Percentiles rank a stretch among this genome's conserved stretches.
Evolutionary conservation across 441 rosid species (phyloP).

Genomic region (Erodium trifolium): DNA sequence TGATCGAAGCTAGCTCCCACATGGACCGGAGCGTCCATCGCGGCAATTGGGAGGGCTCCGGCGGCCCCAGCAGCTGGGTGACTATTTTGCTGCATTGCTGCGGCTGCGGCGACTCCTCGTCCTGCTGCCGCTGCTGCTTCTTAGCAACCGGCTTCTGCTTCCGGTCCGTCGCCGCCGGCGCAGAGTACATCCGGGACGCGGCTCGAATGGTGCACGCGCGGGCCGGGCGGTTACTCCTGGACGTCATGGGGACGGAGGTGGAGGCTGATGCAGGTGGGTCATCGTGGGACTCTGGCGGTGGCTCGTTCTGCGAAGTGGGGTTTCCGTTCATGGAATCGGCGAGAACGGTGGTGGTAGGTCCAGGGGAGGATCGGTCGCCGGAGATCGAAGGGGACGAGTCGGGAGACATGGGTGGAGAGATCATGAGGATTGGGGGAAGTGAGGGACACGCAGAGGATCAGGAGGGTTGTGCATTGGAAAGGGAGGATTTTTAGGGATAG

Average conservation of each 20-base stretch:
- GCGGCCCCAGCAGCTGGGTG: slow-evolving; percentile 63
- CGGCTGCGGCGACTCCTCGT: slow-evolving; percentile 29
- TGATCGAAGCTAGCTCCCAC: slow-evolving; percentile 96
- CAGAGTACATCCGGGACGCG: slow-evolving; percentile 48
- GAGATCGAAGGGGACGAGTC: slow-evolving; percentile 58
- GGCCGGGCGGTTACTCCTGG: slow-evolving; percentile 74
- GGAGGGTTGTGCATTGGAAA: slow-evolving; percentile 26
- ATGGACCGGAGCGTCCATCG: slow-evolving; percentile 94
- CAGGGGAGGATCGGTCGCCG: not conserved
- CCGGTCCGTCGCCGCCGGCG: slow-evolving; percentile 28
- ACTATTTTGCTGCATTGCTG: slow-evolving; percentile 59
- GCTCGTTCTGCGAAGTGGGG: slow-evolving; percentile 17
- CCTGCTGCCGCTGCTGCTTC: slow-evolving; percentile 26
- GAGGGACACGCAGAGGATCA: slow-evolving; percentile 30
- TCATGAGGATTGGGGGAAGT: too few species aligned
- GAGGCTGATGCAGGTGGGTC: slow-evolving; percentile 19
- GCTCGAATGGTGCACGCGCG: slow-evolving; percentile 92
- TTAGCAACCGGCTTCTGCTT: slow-evolving; percentile 28
- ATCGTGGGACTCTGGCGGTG: not conserved
- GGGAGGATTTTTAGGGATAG: too few species aligned
- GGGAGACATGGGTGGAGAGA: slow-evolving; percentile 41
- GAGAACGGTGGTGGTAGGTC: too few species aligned
- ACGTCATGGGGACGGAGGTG: slow-evolving; percentile 20
- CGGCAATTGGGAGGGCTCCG: slow-evolving; percentile 70
- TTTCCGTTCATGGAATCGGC: too few species aligned